Conservation (phyloP, 75 land plant species). For the Chamaecyparis obtusa region DNA sequence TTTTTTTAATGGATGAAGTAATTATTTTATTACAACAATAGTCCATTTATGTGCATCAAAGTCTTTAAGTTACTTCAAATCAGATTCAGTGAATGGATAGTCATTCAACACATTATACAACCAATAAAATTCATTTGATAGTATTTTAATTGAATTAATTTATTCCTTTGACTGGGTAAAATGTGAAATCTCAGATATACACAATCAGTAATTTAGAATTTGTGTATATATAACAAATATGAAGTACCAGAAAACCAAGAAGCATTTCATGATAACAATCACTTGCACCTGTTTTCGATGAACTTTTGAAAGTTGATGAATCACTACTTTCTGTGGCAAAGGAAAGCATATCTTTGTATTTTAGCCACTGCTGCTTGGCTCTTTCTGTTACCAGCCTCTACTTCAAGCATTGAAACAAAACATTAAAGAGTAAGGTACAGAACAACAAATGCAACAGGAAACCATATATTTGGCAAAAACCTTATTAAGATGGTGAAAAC, state of each 20-base stretch:
- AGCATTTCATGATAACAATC: constrained; percentile 12
- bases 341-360: constrained; percentile 66
- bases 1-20: no score
- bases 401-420: constrained; percentile 5
- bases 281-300: constrained; percentile 18
- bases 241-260: not conserved
- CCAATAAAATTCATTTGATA: not conserved
- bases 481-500: not conserved
- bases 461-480: not conserved
- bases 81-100: not conserved
- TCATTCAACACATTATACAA: not conserved
- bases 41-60: not conserved
- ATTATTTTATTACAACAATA: not conserved
- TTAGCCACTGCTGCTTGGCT: constrained; percentile 75
- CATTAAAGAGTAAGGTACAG: not conserved
- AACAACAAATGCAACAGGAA: not conserved
- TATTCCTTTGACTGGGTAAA: not conserved
- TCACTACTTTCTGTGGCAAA: constrained; percentile 26
- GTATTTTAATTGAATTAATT: not conserved
- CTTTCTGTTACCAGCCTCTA: constrained; percentile 73
- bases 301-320: not conserved
- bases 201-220: not conserved
- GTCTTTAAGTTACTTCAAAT: not conserved
- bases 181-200: not conserved
- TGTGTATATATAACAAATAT: not conserved